Base-by-base conservation (phyloP, 2,329 filamentous ascomycete species). In the Fusarium liriodendri region DNA sequence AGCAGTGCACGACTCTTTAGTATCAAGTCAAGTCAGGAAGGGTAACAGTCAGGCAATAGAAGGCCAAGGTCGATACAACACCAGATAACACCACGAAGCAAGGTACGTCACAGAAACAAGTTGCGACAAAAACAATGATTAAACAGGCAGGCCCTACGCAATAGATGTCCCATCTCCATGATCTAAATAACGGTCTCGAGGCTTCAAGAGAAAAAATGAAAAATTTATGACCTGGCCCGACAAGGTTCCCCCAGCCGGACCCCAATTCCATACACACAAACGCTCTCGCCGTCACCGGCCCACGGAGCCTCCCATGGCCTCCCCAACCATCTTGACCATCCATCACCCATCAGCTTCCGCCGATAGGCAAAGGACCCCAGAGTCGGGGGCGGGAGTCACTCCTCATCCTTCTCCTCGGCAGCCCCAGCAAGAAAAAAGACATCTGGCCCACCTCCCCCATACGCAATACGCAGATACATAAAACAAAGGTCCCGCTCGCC, bases 191-290 rank as follows among this genome's bases (percentile, higher is more conserved):
- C 78, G 76, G 74, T 79, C 77, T 79, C 76, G 75, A 80, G 78
- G 78, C 76, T 77, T 77, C 74, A 76, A 81, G 80, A 81, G 80
- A 84, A 85, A 85, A 84, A 85, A 84, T 77, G 80, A 85, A 82
- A 85, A 80, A 85, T 85, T 81, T 84, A 86, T 85, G 81, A 85
- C 84, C 83, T 85, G 85, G 82, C 80, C 71, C 77, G 66, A 69
- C 76, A 64, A 54, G 70, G 72, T 77, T 75, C 64, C 65, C 76
- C 73, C 65, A 74, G 70, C 29, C 76, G 62, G 68, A 62, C 69
- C 70, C 76, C 76, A 71, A 72, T 71, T 76, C 74, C 75, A 76
- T 71, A 69, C 75, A 76, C 74, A 78, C 73, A 75, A 70, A 74
- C 68, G 69, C 75, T 66, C 73, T 67, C 64, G 70, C 66, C 71